Evolutionary conservation across 257 asterid genomes (phyloP), one percentile per base, ranked within the genome.

Genomic region (Ajuga chamaepitys): DNA sequence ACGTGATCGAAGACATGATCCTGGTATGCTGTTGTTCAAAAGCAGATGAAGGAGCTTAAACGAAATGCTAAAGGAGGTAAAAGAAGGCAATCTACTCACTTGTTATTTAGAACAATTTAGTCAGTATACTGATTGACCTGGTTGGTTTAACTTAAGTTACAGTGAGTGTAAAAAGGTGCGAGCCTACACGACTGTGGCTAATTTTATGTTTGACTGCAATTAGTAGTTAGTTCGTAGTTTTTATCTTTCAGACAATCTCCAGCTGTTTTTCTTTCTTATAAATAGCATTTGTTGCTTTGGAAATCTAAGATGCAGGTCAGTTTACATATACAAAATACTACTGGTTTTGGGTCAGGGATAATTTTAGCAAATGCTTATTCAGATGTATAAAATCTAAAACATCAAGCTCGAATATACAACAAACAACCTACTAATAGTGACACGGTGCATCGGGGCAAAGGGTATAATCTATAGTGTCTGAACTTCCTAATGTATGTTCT

Each of bases 1-100:
- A 17, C 10, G 60, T 1, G 8, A 14, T 44, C 50, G 66, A 52
- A 59, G 42, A 45, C 53, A 22, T 11, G 65, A 34, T 54, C 35
- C 28, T 70, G 42, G 28, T 20, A 35, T 16, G 67, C 60, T 22
- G 66, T 42, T 59, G 59, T 58, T 54, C 54, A 61, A 47, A 47
- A 61, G 70, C 37, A 25, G 58, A 46, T 24, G 17, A 55, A 21
- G 41, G 55, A 46, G 25, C 48, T 42, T 34, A 67, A 34, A 26
- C 67, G 38, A 51, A 61, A n/a, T 55, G 48, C 35, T 22, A 34
- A 34, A 22, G n/a, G 50, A 45, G 42, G 60, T 54, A 34, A 62
- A 37, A 16, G 57, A 66, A 47, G 17, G 37, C 24, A 41, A 14
- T 59, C 25, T 66, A 21, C 7, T 26, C 58, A 42, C 38, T 48